Conservation (phyloP, 495 filamentous ascomycete genomes). For the Lichenothelia convexa region DNA sequence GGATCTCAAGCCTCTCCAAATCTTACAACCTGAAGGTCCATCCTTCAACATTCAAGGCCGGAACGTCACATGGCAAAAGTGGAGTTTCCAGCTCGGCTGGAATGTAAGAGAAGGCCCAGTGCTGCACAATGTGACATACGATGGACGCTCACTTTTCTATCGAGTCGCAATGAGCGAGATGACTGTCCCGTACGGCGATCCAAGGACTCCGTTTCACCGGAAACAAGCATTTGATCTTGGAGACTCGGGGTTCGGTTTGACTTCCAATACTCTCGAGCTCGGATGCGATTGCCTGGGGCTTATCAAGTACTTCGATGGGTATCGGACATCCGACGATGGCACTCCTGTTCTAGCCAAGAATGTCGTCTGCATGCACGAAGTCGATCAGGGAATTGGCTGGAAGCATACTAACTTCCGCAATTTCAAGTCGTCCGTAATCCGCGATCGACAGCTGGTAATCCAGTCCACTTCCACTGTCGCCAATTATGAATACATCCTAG, state of each 20-base stretch:
- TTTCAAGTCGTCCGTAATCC: slow-evolving; percentile 42
- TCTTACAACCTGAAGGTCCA: slow-evolving; percentile 59
- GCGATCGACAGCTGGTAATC: slow-evolving; percentile 53
- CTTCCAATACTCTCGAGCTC: slow-evolving; percentile 51
- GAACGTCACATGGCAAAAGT: slow-evolving; percentile 48
- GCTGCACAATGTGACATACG: slow-evolving; percentile 48
- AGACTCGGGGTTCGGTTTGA: slow-evolving; percentile 53
- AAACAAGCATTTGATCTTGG: slow-evolving; percentile 69
- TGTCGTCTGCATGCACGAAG: slow-evolving; percentile 63
- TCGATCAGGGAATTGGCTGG: slow-evolving; percentile 56
- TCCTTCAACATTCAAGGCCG: slow-evolving; percentile 42
- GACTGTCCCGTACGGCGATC: slow-evolving; percentile 62
- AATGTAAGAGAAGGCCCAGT: slow-evolving; percentile 53
- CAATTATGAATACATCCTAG: slow-evolving; percentile 56
- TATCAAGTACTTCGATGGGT: slow-evolving; percentile 51
- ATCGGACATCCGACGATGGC: slow-evolving; percentile 40
- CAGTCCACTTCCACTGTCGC: slow-evolving; percentile 43
- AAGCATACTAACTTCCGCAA: slow-evolving; percentile 76
- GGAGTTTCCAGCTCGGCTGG: slow-evolving; percentile 56
- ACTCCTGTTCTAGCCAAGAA: slow-evolving; percentile 30
- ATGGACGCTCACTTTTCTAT: slow-evolving; percentile 46
- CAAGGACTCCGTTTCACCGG: slow-evolving; percentile 51
- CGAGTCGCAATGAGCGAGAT: slow-evolving; percentile 55
- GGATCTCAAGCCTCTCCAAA: slow-evolving; percentile 53
- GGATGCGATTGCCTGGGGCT: slow-evolving; percentile 38